A percentile compares a stretch with the other conserved stretches of the same genome.
Evolutionary conservation across 176 grass and related monocot genomes (phyloP).

Genomic region (Elymus sibiricus): DNA sequence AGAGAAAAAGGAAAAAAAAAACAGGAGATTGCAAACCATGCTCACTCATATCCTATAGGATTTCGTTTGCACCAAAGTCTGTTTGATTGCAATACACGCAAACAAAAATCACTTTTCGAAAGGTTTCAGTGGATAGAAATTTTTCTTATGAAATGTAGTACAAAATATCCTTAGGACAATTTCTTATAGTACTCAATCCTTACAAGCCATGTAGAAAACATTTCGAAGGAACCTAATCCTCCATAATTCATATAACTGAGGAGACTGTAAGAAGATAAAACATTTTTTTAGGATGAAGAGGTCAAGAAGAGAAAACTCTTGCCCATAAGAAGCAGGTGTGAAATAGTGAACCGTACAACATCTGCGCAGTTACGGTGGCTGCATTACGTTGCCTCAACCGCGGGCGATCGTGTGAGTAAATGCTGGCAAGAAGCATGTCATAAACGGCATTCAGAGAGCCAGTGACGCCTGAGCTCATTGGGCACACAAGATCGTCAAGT

Average conservation of each 20-base stretch:
- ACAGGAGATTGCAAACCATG: not conserved
- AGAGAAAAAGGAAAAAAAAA: not conserved
- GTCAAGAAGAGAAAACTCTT: not conserved
- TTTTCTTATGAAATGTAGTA: not conserved
- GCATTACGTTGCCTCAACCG: not conserved
- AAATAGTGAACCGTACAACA: not conserved
- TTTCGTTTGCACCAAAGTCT: not conserved
- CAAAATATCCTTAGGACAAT: not conserved
- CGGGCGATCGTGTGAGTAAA: not conserved
- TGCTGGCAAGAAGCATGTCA: conserved; percentile 19
- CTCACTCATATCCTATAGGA: not conserved
- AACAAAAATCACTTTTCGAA: not conserved
- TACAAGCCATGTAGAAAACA: not conserved
- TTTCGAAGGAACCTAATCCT: not conserved
- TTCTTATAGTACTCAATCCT: not conserved
- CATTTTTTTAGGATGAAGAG: not conserved
- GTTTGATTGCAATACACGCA: not conserved
- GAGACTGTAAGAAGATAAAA: not conserved
- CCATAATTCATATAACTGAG: not conserved
- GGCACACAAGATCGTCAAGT: not conserved
- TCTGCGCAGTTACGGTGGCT: not conserved
- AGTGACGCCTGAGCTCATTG: not conserved
- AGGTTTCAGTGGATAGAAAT: not conserved
- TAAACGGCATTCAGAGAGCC: not conserved
- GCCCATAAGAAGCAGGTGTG: no score